Evolutionary conservation across 1,284 basidiomycete species (phyloP).

Genomic region (Apiotrichum gracile): DNA sequence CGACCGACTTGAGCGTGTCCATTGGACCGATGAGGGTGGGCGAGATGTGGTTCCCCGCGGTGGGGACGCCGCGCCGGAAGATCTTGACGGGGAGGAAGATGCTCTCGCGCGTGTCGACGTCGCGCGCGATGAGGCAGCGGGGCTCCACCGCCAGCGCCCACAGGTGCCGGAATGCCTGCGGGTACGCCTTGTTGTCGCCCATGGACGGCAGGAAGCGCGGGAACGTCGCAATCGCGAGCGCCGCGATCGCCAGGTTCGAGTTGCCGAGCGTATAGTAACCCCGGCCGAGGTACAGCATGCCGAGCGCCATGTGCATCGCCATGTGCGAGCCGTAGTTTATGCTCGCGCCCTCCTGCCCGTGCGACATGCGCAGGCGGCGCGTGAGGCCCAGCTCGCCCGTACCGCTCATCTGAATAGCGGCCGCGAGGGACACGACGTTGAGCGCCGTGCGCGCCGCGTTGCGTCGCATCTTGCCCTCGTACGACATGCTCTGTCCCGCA

Average conservation of each 20-base stretch:
- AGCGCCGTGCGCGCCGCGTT: conserved; percentile 81
- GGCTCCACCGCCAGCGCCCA: conserved; percentile 96
- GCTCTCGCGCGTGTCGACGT: conserved; percentile 81
- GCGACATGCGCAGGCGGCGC: conserved; percentile 79
- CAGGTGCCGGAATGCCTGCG: conserved; percentile 88
- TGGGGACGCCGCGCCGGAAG: conserved; percentile 48
- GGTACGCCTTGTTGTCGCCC: conserved; percentile 81
- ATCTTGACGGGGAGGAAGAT: conserved; percentile 88
- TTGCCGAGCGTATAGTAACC: conserved; percentile 89
- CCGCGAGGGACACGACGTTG: conserved; percentile 74
- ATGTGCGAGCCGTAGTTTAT: conserved; percentile 86
- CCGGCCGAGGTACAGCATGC: conserved; percentile 87
- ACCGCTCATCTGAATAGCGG: conserved; percentile 91
- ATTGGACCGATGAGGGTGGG: conserved; percentile 88
- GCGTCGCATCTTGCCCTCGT: conserved; percentile 77
- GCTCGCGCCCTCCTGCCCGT: conserved; percentile 74
- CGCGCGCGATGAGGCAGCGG: conserved; percentile 79
- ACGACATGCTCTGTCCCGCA: conserved; percentile 61
- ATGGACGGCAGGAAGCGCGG: conserved; percentile 74
- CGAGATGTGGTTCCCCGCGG: conserved; percentile 62
- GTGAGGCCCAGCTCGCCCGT: conserved; percentile 89
- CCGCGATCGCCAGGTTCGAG: conserved; percentile 84
- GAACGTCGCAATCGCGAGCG: conserved; percentile 83
- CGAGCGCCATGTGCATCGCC: conserved; percentile 84
- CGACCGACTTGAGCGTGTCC: conserved; percentile 67